phyloP scores from a whole-genome alignment of 1,139 yeast genomes.

The Pichia sp. region DNA sequence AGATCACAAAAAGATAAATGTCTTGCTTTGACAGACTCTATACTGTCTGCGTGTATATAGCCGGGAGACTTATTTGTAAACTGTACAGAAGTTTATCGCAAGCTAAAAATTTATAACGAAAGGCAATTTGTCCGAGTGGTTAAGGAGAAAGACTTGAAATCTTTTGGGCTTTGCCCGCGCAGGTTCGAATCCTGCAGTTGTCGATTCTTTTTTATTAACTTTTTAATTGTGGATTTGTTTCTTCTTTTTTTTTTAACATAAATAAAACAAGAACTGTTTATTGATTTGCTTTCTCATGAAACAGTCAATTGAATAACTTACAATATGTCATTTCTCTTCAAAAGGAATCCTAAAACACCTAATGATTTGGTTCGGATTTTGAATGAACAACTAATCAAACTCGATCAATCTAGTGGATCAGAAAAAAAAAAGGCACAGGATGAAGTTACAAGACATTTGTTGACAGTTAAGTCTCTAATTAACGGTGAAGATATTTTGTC shows the following conservation, averaged over 20 bases:
- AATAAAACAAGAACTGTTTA: too few species aligned
- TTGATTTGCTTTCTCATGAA: too few species aligned
- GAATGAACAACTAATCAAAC: conserved; percentile 64
- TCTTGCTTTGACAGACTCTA: too few species aligned
- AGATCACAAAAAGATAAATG: too few species aligned
- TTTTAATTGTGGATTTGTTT: too few species aligned
- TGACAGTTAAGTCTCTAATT: conserved; percentile 61
- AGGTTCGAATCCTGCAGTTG: conserved; percentile 38
- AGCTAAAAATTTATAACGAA: too few species aligned
- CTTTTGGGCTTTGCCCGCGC: conserved; percentile 38
- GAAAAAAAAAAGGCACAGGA: conserved; percentile 62
- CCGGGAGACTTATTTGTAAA: too few species aligned
- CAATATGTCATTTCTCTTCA: conserved; percentile 80
- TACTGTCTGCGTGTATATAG: too few species aligned
- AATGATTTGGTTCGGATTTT: conserved; percentile 72
- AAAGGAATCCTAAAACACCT: conserved; percentile 89
- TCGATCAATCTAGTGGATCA: conserved; percentile 47
- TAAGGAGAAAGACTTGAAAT: conserved; percentile 38
- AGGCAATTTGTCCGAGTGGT: conserved; percentile 34
- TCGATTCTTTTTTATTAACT: too few species aligned
- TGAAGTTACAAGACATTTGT: conserved; percentile 63
- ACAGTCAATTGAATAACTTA: too few species aligned
- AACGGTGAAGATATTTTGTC: conserved; percentile 49
- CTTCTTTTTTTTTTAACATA: too few species aligned
- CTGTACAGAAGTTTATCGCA: too few species aligned